phyloP scores from a whole-genome alignment of 1,284 basidiomycete species.

The Ganoderma resinaceum region DNA sequence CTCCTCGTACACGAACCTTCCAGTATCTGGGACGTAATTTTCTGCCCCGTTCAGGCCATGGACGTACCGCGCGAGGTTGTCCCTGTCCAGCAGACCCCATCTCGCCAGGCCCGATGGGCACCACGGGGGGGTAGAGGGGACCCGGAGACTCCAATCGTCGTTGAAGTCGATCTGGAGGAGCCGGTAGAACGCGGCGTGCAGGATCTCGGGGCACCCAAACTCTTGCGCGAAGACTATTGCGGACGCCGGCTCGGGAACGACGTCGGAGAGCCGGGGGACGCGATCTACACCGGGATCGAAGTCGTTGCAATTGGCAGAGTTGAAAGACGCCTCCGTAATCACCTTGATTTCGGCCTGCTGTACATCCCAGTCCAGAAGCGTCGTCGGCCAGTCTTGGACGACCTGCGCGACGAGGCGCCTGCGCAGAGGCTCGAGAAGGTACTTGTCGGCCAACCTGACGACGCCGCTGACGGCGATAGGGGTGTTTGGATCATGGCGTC shows the following conservation, averaged over 20 bases:
- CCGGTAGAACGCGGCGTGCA: slow-evolving; percentile 72
- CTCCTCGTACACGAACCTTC: background rate
- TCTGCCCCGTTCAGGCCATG: slow-evolving; percentile 7
- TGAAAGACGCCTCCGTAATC: background rate
- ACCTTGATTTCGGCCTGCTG: background rate
- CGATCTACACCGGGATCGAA: background rate
- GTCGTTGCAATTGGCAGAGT: no score
- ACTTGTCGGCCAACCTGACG: slow-evolving; percentile 3
- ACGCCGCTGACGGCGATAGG: background rate
- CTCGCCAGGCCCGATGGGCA: slow-evolving; percentile 15
- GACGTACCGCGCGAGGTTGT: slow-evolving; percentile 21
- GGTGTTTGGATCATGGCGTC: background rate
- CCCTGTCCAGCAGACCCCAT: slow-evolving; percentile 21
- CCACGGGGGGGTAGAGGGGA: no score
- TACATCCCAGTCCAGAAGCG: background rate
- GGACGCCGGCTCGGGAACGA: slow-evolving; percentile 47
- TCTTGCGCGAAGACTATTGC: slow-evolving; percentile 68
- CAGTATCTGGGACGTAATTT: background rate
- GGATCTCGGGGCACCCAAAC: slow-evolving; percentile 55
- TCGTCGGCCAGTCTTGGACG: background rate
- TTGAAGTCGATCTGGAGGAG: slow-evolving; percentile 37
- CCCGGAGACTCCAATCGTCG: slow-evolving; percentile 20
- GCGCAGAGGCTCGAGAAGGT: slow-evolving; percentile 2
- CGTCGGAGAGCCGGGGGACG: slow-evolving; percentile 7
- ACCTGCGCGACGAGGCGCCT: background rate